Base-by-base conservation (phyloP, 495 filamentous ascomycete species). In the Talaromyces borbonicus region DNA sequence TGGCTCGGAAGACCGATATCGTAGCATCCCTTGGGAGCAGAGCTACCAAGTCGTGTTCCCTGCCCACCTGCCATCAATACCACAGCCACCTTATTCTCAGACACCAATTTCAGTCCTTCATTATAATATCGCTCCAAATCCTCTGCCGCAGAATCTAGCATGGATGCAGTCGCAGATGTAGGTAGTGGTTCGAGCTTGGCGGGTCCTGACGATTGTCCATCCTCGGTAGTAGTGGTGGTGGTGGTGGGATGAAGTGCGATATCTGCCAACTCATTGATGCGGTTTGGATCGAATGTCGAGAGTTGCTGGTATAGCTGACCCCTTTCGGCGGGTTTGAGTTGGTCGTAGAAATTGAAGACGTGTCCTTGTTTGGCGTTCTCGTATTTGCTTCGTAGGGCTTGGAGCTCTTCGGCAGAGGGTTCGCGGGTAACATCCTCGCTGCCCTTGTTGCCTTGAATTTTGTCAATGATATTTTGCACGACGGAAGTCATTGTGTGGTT, bases 21-120 rank as follows among this genome's bases (percentile, higher is more conserved):
- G 66, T 83, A 99, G 71, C 87, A 94, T 12, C 92, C 92, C 70
- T 99, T 99, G 48, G 92, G 92, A 5, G 81, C 89, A 15, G 88
- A 90, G 73, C 89, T 95, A 52, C 92, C 92, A 25, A 99, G 67
- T 27, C 92, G 80, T 39, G 92, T 97, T 53, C 92, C 92, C 68
- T 99, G 92, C 4, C 92, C 92, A 60, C 92, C 92, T 52, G 90
- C 92, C 83, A 99, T 89, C 56, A 99, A 72, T 24, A 99, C 89
- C 22, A 99, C 92, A 8, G 82, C 93, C 24, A 96, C 92, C 65
- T 90, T 84, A 69, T 90, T 90, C 55, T 82, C 73, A 9, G 85
- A 81, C 51, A 96, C 92, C 55, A 89, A 65, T 58, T 89, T 80
- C 45, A 97, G 68, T 33, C 92, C 92, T n/a, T 73, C 64, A 41